These are phyloP conservation scores for Grifola frondosa DNA, from an alignment of 1,284 basidiomycete species.

Conservation along the genomic window DNA sequence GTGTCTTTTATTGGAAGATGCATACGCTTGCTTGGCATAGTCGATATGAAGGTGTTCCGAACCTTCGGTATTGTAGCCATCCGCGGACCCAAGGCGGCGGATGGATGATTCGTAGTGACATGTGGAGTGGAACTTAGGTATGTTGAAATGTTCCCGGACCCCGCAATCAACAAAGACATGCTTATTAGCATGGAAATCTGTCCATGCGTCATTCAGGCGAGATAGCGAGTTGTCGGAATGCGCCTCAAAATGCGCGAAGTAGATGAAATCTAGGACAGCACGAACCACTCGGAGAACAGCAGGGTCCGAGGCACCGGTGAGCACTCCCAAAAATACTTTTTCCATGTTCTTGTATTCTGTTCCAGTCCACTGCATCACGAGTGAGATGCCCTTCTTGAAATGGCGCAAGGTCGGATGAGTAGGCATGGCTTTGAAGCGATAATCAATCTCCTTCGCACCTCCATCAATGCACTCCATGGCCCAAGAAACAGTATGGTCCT, in stretches of 20 bases:
- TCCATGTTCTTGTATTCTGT: conserved; percentile 28
- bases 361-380: conserved; percentile 26
- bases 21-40: conserved; percentile 25
- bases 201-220: conserved; percentile 12
- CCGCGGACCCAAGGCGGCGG: conserved; percentile 17
- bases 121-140: conserved; percentile 31
- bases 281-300: conserved; percentile 12
- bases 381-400: conserved; percentile 25
- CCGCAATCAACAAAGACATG: conserved; percentile 20
- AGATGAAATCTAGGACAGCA: conserved; percentile 32
- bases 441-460: conserved; percentile 24
- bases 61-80: conserved; percentile 26
- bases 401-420: conserved; percentile 16
- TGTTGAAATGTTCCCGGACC: conserved; percentile 25
- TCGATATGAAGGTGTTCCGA: conserved; percentile 30
- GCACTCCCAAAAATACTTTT: conserved; percentile 21
- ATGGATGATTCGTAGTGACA: conserved; percentile 23
- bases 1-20: conserved; percentile 17
- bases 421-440: conserved; percentile 21
- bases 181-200: conserved; percentile 26
- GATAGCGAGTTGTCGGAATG: conserved; percentile 18
- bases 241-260: conserved; percentile 19
- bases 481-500: conserved; percentile 30
- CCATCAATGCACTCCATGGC: conserved; percentile 7
- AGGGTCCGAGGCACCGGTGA: conserved; percentile 14